Base-by-base conservation (phyloP, 2,329 filamentous ascomycete species). In the Aspergillus phoenicis region DNA sequence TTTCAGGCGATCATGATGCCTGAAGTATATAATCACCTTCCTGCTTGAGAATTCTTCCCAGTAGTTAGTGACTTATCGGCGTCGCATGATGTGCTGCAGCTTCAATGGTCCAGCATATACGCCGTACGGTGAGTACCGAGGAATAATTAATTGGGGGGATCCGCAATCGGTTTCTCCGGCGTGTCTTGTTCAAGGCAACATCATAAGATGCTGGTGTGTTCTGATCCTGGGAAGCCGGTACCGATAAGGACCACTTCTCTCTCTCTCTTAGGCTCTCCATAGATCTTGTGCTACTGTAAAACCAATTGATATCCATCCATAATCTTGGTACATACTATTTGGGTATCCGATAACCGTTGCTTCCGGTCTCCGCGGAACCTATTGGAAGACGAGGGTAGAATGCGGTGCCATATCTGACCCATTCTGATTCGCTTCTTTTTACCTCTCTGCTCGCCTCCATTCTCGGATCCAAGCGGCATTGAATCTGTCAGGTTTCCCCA, bases 31-130 rank as follows among this genome's bases (percentile, higher is more conserved):
- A 59, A 59, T 53, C 39, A 47, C 58, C 38, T 64, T 64, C 62
- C 62, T 48, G 8, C 39, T 58, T 56, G 26, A 58, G 62, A 41
- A 52, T 3, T 11, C 15, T 30, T 13, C 33, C 33, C 33, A 36
- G 33, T 36, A 13, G 13, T 36, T 36, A 36, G 33, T 36, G 11
- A 36, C 11, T 36, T 47, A n/a, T 59, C 38, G 22, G 20, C 58
- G 56, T 63, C 63, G 63, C 63, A 52, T 65, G 61, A 65, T 65
- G 53, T 52, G 52, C 52, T 47, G 20, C 24, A 39, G 52, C 47
- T 43, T 20, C 33, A 36, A 36, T 36, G 20, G 60, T 54, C 20
- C 13, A 49, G 28, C 47, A 15, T 28, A 26, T 49, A 28, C 47
- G 15, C 47, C 47, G 24, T 49, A 17, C 20, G 20, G 52, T 8